These are phyloP conservation scores for Sporothrix schenckii DNA, from an alignment of 2,329 filamentous ascomycete genomes.

Conservation along the genomic window DNA sequence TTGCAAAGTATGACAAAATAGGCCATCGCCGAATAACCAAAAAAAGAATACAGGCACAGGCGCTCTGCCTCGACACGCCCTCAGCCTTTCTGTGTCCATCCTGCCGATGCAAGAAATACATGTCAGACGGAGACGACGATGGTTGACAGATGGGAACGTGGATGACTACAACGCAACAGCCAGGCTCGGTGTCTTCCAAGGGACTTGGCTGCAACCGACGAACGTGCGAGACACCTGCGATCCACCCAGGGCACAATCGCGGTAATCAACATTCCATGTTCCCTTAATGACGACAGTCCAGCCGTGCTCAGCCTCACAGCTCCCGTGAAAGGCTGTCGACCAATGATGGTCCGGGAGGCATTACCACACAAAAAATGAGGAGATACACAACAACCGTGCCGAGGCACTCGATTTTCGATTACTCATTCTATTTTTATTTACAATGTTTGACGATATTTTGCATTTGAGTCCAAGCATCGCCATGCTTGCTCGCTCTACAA, in stretches of 20 bases:
- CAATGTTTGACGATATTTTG: not conserved
- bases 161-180: conserved; percentile 2
- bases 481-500: conserved; percentile 16
- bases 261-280: not conserved
- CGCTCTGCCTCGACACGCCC: conserved; percentile 11
- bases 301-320: conserved; percentile 17
- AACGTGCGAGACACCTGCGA: not conserved
- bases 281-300: not conserved
- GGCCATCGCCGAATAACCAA: not conserved
- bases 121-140: conserved; percentile 28
- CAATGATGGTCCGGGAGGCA: not conserved
- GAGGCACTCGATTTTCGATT: conserved; percentile 7
- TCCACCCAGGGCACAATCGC: not conserved
- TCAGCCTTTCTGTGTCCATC: conserved; percentile 18
- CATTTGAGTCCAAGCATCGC: not conserved
- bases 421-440: not conserved
- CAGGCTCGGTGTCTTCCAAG: conserved; percentile 15
- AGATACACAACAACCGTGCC: not conserved
- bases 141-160: conserved; percentile 4
- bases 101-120: not conserved
- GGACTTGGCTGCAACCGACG: not conserved
- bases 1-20: not conserved
- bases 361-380: not conserved
- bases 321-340: not conserved
- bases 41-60: not conserved